Percentiles rank a stretch among this genome's conserved stretches.
These are phyloP conservation scores for Trametes hirsuta DNA, from an alignment of 1,284 basidiomycete species.

Conservation along the genomic window DNA sequence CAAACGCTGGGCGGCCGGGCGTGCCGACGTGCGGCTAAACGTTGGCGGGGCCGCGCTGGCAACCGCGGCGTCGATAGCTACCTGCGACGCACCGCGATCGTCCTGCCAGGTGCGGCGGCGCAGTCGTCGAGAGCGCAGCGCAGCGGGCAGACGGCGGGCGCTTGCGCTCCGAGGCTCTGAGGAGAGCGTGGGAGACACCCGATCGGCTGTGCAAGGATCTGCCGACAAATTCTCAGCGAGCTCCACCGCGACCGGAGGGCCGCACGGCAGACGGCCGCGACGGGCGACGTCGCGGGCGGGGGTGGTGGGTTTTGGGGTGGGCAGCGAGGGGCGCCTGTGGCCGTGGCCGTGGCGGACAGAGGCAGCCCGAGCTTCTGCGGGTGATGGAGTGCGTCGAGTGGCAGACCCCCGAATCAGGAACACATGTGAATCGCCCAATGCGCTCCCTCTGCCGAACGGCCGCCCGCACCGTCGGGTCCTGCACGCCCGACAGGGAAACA, in stretches of 20 bases:
- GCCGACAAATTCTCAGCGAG: background rate
- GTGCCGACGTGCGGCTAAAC: background rate
- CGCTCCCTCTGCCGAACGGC: conserved; percentile 13
- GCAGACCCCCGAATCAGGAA: conserved; percentile 8
- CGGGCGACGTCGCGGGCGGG: background rate
- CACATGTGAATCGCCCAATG: conserved; percentile 11
- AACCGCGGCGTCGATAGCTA: conserved; percentile 10
- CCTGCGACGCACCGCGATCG: conserved; percentile 6
- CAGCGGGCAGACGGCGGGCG: background rate
- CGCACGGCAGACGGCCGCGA: background rate
- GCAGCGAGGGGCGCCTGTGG: background rate
- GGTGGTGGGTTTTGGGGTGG: conserved; percentile 7
- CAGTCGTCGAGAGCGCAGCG: background rate
- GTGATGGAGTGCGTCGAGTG: conserved; percentile 4
- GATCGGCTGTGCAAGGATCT: conserved; percentile 6
- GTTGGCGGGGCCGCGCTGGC: background rate
- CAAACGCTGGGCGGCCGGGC: background rate
- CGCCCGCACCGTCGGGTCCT: conserved; percentile 10
- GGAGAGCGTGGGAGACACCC: background rate
- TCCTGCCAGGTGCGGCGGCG: background rate
- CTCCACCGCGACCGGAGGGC: background rate
- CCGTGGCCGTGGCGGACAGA: background rate
- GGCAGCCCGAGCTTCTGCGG: background rate
- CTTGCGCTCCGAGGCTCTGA: background rate
- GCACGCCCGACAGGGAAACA: conserved; percentile 14